Evolutionary conservation across 208 protist genomes (phyloP), one percentile per base, ranked within the genome.

Genomic region (Tritrichomonas foetus): DNA sequence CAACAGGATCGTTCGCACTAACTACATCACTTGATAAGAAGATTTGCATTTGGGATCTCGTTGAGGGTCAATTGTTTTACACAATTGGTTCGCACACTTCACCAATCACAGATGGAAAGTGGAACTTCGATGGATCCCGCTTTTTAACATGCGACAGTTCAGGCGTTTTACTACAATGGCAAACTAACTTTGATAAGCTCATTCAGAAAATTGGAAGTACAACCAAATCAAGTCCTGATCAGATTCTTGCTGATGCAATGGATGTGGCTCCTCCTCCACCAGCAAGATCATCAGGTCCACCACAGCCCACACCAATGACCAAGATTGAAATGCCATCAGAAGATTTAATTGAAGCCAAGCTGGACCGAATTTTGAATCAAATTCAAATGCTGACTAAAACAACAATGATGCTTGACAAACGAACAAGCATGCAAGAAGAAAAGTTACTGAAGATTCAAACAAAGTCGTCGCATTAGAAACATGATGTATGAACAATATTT

Each of bases 181-280:
- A 53, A n/a, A 89, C 78, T 39, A 89, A 89, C 41, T 89, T 89
- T 47, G 78, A 89, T 57, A 89, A 89, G 16, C 30, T 89, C 9
- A 89, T 89, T 39, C 41, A 89, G 39, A 57, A 89, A 13, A 57
- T 27, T 20, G 44, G 14, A 57, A 39, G 8, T 61, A 53, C 8
- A 36, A 36, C 41, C 13, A 20, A 3, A 20, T 61, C 41, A 27
- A 61, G 14, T 53, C 3, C 41, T 39, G 47, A 89, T 33, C 33
- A 61, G 0, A 44, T 25, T 14, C 33, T 89, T 39, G 78, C 33
- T 20, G 47, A 89, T 47, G 78, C 78, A 39, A 89, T 47, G 30
- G 47, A 36, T 33, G 78, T 89, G 3, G 44, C 27, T 16, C 33
- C 33, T 61, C 78, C 78, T 11, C 33, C 36, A 44, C 36, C 41